Percentiles rank a stretch among this genome's conserved stretches.
Evolutionary conservation across 768 basidiomycete species (phyloP).

Genomic region (Phanerochaete carnosa): DNA sequence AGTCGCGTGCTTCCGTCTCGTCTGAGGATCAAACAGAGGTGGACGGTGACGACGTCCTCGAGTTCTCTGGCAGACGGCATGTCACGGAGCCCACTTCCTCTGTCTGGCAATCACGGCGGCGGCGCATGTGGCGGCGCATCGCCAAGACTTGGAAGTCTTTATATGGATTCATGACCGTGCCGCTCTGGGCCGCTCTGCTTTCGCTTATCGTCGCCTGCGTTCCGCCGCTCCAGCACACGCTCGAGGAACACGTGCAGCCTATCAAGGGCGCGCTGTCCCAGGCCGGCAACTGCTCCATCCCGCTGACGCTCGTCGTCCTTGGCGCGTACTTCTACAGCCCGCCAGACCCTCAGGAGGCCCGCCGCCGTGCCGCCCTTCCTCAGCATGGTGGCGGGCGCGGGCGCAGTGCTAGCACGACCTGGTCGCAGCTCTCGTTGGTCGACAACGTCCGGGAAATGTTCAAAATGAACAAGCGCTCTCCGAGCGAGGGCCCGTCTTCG

Average conservation of each 20-base stretch:
- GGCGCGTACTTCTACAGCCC: conserved; percentile 85
- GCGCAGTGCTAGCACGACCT: conserved; percentile 20
- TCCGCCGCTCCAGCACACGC: conserved; percentile 66
- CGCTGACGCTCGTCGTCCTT: conserved; percentile 85
- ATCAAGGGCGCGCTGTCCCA: conserved; percentile 63
- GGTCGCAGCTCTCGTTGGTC: conserved; percentile 33
- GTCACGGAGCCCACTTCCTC: conserved; percentile 20
- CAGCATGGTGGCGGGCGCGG: conserved; percentile 6
- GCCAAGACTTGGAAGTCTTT: conserved; percentile 36
- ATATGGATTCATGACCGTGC: conserved; percentile 83
- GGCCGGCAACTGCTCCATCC: conserved; percentile 80
- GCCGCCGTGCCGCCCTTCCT: conserved; percentile 11
- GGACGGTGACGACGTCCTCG: conserved; percentile 17
- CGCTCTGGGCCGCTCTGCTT: conserved; percentile 74
- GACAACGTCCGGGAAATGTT: conserved; percentile 44
- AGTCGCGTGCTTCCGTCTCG: conserved; percentile 6
- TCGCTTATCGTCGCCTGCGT: conserved; percentile 78
- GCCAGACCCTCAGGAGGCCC: conserved; percentile 19
- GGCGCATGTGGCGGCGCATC: conserved; percentile 24
- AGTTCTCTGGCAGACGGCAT: conserved; percentile 14
- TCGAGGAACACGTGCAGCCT: conserved; percentile 62
- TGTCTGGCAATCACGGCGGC: conserved; percentile 22
- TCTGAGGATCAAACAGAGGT: conserved; percentile 20
- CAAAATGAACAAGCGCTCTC: conserved; percentile 26
- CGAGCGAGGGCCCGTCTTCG: conserved; percentile 11